phyloP scores from a whole-genome alignment of 225 moss, liverwort and hornwort genomes.

The Takakia lepidozioides region DNA sequence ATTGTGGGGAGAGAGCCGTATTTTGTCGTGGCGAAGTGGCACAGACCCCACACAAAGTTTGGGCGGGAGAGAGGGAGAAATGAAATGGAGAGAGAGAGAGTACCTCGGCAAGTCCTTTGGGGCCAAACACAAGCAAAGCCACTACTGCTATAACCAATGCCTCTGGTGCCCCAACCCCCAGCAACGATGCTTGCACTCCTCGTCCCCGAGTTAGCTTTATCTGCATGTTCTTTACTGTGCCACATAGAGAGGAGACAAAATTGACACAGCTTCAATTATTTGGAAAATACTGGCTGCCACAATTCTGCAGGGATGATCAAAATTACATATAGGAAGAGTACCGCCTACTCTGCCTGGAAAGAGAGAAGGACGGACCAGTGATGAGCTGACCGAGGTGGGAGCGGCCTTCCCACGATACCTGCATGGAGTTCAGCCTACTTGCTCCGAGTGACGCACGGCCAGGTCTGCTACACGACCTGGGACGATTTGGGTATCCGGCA shows the following conservation, averaged over 20 bases:
- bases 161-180: conserved; percentile 95
- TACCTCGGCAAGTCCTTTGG: conserved; percentile 95
- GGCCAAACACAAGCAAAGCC: conserved; percentile 83
- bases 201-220: conserved; percentile 17
- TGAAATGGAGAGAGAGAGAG: no score
- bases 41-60: no score
- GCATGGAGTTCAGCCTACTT: conserved; percentile 18
- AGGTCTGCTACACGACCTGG: background rate
- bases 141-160: conserved; percentile 89
- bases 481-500: background rate
- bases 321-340: background rate
- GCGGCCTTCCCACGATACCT: conserved; percentile 37
- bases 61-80: no score
- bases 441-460: conserved; percentile 4
- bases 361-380: conserved; percentile 12
- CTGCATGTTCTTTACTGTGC: conserved; percentile 21
- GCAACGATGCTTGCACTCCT: conserved; percentile 70
- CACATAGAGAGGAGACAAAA: background rate
- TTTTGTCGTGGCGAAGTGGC: no score
- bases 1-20: no score
- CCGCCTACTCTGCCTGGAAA: background rate
- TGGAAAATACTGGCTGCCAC: background rate
- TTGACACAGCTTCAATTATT: background rate
- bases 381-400: conserved; percentile 17
- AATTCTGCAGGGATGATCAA: background rate